Conservation (phyloP, 129 eudicot species). For the Escallonia herrerae region DNA sequence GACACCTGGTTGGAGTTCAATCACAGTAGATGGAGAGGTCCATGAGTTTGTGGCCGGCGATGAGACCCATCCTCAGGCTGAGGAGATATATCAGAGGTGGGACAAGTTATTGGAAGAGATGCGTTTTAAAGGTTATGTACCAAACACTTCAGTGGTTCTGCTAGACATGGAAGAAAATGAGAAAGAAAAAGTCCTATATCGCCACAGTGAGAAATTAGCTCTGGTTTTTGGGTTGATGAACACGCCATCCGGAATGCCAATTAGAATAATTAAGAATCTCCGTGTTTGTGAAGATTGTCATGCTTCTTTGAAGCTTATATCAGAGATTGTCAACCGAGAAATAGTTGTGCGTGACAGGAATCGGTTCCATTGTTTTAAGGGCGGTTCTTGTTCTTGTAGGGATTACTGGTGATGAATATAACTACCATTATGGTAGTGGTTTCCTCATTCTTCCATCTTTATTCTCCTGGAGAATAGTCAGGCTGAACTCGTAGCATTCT, state of each 20-base stretch:
- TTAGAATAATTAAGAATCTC: not conserved
- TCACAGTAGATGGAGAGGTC: not conserved
- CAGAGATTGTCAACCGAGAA: not conserved
- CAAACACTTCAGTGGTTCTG: constrained; percentile 3
- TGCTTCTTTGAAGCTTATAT: constrained; percentile 4
- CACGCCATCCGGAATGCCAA: not conserved
- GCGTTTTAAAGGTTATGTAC: not conserved
- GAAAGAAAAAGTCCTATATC: constrained; percentile 1
- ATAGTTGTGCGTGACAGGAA: constrained; percentile 5
- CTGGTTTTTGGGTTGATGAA: constrained; percentile 1
- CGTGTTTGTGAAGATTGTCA: constrained; percentile 7
- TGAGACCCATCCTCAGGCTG: not conserved
- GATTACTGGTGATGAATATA: constrained; percentile 1
- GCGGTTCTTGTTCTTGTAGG: constrained; percentile 2
- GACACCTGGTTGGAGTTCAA: constrained; percentile 2
- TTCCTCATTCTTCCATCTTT: too few species aligned
- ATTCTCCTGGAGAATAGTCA: too few species aligned
- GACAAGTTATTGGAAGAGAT: not conserved
- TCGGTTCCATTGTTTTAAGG: constrained; percentile 1
- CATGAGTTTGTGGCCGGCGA: constrained; percentile 1
- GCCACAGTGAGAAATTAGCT: constrained; percentile 5
- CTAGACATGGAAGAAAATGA: constrained; percentile 4
- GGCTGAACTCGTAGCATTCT: too few species aligned
- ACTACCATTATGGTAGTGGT: not conserved
- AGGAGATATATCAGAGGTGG: not conserved